Percentiles rank a stretch among this genome's conserved stretches.
phyloP scores from a whole-genome alignment of 129 eudicot species.

The Ambrosia trifida region DNA sequence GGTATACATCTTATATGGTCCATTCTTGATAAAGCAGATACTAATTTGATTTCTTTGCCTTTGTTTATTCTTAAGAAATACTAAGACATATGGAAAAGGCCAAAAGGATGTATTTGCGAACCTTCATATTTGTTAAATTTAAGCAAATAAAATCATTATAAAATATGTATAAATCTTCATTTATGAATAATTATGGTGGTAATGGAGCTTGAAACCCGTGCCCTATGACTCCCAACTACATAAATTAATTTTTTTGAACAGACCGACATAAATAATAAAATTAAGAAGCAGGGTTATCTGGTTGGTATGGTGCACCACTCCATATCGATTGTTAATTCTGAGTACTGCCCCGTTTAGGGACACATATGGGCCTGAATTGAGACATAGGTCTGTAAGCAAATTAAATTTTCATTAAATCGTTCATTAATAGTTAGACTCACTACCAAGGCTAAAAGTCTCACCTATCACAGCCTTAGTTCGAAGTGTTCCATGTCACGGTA shows the following conservation, averaged over 20 bases:
- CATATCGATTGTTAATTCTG: background rate
- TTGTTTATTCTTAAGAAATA: background rate
- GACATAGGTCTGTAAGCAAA: background rate
- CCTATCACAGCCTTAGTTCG: too few species aligned
- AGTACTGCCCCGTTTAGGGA: background rate
- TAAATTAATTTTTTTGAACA: background rate
- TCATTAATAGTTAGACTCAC: too few species aligned
- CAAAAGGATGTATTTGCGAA: background rate
- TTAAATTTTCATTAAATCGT: too few species aligned
- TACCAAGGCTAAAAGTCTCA: too few species aligned
- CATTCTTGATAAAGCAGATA: background rate
- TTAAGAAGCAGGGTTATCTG: background rate
- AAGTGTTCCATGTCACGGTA: too few species aligned
- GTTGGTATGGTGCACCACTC: conserved; percentile 17
- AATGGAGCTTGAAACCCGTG: background rate
- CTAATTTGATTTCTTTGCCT: conserved; percentile 4
- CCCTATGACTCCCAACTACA: background rate
- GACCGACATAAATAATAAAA: background rate
- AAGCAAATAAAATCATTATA: background rate
- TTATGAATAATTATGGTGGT: background rate
- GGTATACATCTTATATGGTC: background rate
- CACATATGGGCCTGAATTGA: background rate
- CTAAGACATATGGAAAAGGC: background rate
- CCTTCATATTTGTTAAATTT: background rate
- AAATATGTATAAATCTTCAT: background rate